phyloP scores from a whole-genome alignment of 768 basidiomycete species.

The Pluteus cervinus region DNA sequence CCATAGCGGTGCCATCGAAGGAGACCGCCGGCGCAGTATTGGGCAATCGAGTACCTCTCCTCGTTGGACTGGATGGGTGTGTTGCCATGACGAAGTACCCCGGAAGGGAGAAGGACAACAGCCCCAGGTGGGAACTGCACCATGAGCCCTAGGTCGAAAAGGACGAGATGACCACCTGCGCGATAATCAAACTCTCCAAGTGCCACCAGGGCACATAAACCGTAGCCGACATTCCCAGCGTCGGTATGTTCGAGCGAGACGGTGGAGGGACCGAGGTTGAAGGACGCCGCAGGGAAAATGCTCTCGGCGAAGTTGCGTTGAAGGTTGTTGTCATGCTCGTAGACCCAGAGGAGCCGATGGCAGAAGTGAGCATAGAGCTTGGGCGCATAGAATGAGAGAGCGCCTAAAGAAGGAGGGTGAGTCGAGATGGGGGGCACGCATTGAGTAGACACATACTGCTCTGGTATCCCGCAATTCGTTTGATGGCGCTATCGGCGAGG shows the following conservation, averaged over 20 bases:
- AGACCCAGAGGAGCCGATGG: slow-evolving; percentile 6
- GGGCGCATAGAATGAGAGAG: slow-evolving; percentile 15
- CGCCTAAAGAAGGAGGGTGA: slow-evolving; percentile 5
- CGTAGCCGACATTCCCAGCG: not conserved
- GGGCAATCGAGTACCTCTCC: slow-evolving; percentile 6
- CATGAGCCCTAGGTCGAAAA: not conserved
- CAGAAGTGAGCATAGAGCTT: slow-evolving; percentile 14
- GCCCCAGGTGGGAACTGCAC: not conserved
- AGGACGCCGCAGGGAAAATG: not conserved
- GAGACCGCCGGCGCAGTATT: slow-evolving; percentile 9
- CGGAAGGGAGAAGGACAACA: slow-evolving; percentile 4
- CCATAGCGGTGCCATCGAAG: slow-evolving; percentile 1
- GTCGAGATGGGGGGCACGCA: not conserved
- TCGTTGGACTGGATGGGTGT: slow-evolving; percentile 2
- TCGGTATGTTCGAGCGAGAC: not conserved
- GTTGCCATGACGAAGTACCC: slow-evolving; percentile 1
- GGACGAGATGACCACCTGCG: not conserved
- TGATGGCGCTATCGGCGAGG: slow-evolving; percentile 3
- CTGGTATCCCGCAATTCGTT: slow-evolving; percentile 15
- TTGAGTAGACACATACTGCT: slow-evolving; percentile 10
- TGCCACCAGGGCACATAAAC: not conserved
- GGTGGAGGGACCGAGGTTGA: slow-evolving; percentile 4
- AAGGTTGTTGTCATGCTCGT: slow-evolving; percentile 6
- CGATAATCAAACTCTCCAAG: not conserved
- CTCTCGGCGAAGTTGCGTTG: slow-evolving; percentile 18